These are phyloP conservation scores for Dissophora globulifera DNA, from an alignment of 192 early-diverging fungal genomes.

Conservation along the genomic window DNA sequence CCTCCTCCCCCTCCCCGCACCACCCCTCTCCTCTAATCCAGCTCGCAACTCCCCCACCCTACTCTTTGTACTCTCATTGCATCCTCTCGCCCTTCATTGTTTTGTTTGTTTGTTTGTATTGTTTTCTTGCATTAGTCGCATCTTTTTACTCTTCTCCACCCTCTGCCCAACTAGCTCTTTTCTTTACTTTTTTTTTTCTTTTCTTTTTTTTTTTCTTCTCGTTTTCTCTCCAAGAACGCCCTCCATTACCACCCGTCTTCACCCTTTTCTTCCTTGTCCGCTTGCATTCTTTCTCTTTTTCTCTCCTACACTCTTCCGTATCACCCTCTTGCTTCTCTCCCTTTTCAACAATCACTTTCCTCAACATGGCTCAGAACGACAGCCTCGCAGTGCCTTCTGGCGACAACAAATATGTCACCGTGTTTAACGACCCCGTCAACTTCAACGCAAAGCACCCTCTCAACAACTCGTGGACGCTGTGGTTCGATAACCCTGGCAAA, in stretches of 20 bases:
- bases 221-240: too few species aligned
- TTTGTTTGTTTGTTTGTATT: not conserved
- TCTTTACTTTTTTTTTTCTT: not conserved
- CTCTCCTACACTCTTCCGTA: not conserved
- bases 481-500: conserved; percentile 91
- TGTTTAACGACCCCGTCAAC: conserved; percentile 56
- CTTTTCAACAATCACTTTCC: not conserved
- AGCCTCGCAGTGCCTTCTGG: conserved; percentile 42
- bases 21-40: too few species aligned
- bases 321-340: not conserved
- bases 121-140: too few species aligned
- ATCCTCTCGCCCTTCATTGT: too few species aligned
- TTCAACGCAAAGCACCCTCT: conserved; percentile 89
- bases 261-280: not conserved
- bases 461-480: conserved; percentile 91
- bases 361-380: conserved; percentile 52
- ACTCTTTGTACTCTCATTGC: not conserved
- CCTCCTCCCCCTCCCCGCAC: not conserved
- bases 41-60: not conserved
- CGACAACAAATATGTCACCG: conserved; percentile 53
- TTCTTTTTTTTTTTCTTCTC: not conserved
- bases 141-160: too few species aligned
- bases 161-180: too few species aligned
- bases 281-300: not conserved
- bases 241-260: too few species aligned